These are phyloP conservation scores for Pythium grandisporangium DNA, from an alignment of 352 stramenopile species.

Conservation along the genomic window DNA sequence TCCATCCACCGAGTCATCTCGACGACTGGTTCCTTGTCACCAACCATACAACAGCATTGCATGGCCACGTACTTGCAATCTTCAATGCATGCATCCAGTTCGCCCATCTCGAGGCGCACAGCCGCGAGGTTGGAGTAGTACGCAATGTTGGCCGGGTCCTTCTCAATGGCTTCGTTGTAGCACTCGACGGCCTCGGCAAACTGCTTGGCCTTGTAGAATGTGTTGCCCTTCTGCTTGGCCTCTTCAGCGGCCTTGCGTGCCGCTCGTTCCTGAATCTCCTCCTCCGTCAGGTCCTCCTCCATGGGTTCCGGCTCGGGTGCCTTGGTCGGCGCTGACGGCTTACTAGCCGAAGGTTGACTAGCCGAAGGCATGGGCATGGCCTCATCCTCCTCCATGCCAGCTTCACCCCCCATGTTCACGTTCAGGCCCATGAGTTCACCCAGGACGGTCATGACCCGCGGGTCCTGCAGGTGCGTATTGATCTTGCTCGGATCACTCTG, in stretches of 20 bases:
- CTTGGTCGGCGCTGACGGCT: slow-evolving; percentile 18
- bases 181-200: slow-evolving; percentile 91
- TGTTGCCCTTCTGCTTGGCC: slow-evolving; percentile 94
- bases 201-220: slow-evolving; percentile 96
- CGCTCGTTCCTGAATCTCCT: slow-evolving; percentile 60
- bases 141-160: slow-evolving; percentile 95
- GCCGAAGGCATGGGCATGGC: slow-evolving; percentile 36
- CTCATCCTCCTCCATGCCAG: slow-evolving; percentile 41
- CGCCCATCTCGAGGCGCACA: slow-evolving; percentile 94
- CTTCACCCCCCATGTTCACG: slow-evolving; percentile 64
- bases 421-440: slow-evolving; percentile 80
- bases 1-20: too few relatives aligned
- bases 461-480: slow-evolving; percentile 71
- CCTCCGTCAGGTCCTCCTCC: slow-evolving; percentile 81
- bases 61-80: slow-evolving; percentile 75
- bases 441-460: slow-evolving; percentile 81
- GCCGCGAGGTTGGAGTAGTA: slow-evolving; percentile 97
- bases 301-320: slow-evolving; percentile 50
- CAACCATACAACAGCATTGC: too few relatives aligned
- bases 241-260: slow-evolving; percentile 71
- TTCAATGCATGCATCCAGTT: slow-evolving; percentile 92
- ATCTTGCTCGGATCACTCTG: slow-evolving; percentile 72
- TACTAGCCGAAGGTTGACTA: slow-evolving; percentile 13
- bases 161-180: slow-evolving; percentile 95
- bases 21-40: too few relatives aligned